phyloP scores from a whole-genome alignment of 2,329 filamentous ascomycete species.

The Talaromyces piceae region DNA sequence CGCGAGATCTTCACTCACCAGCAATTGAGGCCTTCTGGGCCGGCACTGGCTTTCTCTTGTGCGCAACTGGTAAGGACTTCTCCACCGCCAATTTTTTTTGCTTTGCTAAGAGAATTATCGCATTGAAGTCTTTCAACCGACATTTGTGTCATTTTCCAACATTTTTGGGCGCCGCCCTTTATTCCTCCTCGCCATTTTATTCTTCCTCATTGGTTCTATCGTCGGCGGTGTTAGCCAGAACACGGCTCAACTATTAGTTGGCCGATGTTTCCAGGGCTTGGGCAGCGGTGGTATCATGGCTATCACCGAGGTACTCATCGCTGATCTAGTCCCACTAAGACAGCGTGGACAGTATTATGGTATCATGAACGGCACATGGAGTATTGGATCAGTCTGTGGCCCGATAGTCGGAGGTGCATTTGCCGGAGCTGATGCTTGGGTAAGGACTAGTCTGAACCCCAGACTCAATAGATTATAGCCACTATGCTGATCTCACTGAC shows the following conservation, averaged over 20 bases:
- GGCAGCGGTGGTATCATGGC: slow-evolving; percentile 39
- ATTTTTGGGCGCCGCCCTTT: slow-evolving; percentile 46
- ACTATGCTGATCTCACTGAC: slow-evolving; percentile 28
- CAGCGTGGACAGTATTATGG: slow-evolving; percentile 24
- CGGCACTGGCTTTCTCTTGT: slow-evolving; percentile 61
- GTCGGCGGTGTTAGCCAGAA: slow-evolving; percentile 44
- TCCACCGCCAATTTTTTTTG: slow-evolving; percentile 15
- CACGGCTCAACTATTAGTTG: slow-evolving; percentile 45
- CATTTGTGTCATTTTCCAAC: slow-evolving; percentile 45
- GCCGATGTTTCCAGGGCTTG: slow-evolving; percentile 50
- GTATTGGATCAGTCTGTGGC: slow-evolving; percentile 39
- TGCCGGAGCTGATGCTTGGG: slow-evolving; percentile 20
- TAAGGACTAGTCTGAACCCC: slow-evolving; percentile 46
- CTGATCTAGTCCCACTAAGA: slow-evolving; percentile 40
- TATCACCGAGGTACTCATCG: slow-evolving; percentile 39
- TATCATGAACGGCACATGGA: slow-evolving; percentile 16
- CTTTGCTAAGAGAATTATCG: slow-evolving; percentile 7
- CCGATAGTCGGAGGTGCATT: slow-evolving; percentile 34
- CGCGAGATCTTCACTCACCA: slow-evolving; percentile 44
- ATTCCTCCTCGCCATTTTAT: slow-evolving; percentile 33
- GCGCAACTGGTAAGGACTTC: slow-evolving; percentile 39
- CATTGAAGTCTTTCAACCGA: slow-evolving; percentile 40
- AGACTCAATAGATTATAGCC: slow-evolving; percentile 48
- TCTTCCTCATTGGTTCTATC: slow-evolving; percentile 48
- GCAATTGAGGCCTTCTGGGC: slow-evolving; percentile 62